Base-by-base conservation (phyloP, 2,329 filamentous ascomycete species). In the Fusarium sp. region DNA sequence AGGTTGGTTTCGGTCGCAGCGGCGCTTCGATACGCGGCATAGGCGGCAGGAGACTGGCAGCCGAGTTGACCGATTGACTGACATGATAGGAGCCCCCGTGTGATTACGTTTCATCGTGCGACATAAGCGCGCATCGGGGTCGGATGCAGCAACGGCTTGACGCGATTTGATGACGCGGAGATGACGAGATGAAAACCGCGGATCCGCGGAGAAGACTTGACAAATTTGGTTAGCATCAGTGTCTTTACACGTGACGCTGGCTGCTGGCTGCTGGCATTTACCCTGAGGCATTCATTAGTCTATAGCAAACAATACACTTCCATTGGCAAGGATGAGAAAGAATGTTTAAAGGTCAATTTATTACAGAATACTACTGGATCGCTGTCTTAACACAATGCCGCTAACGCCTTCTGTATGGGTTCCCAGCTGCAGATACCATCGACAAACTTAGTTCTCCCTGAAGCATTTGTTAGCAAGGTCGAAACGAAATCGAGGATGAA, bases 401-500 rank as follows among this genome's bases (percentile, higher is more conserved):
- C 30, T 30, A 30, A 30, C 30, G 30, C 30, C 30, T 9, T 30
- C 10, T 30, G 30, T 30, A 30, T 30, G 23, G 23, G 5, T 23
- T 23, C 23, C 23, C 23, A 23, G 23, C 23, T 23, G 23, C 23
- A 23, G 23, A 23, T 23, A 23, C 23, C 23, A 23, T 11, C 10
- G 4, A 33, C 18, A 3, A 6, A 13, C 20, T 26, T 1, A 63
- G 3, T 65, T 58, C 7, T 65, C 62, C 27, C 62, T 64, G 1
- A 2, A 3, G 0, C 0, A 7, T 1, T 9, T 9, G 3, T 64
- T 13, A 64, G 17, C 11, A 2, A 9, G 0, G 3, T 15, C 6
- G 1, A 2, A 7, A 0, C 10, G 0, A 4, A 3, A 7, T n/a
- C 10, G 3, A 6, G 12, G 1, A 2, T 0, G 1, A 3, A 5